Evolutionary conservation across 2,329 filamentous ascomycete species (phyloP), one percentile per base, ranked within the genome.

Genomic region (Exophiala viscosa): DNA sequence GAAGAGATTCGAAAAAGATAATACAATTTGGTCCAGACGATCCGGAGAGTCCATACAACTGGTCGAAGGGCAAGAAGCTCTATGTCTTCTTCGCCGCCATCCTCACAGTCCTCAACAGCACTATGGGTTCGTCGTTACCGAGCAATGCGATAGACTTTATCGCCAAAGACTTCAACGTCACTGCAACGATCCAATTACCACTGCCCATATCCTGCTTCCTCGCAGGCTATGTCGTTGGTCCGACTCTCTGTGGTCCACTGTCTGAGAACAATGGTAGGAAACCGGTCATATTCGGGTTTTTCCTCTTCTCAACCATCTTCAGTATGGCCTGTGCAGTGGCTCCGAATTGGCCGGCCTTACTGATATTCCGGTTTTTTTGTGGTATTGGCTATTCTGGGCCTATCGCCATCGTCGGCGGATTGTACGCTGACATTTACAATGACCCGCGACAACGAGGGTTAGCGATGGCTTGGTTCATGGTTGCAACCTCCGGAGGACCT

Each of bases 201-300:
- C 60, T 73, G 5, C 69, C 69, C 0, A 71, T 72, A 39, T 73
- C 71, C 2, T 60, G 71, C 14, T 73, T 71, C 50, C 61, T 73
- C 1, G 62, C 72, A 8, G 71, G 71, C 10, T 73, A 72, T 48
- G 67, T 70, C 38, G 45, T 75, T 8, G 73, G 72, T 0, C 73
- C 73, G 1, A 52, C 73, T 1, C 50, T 73, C 1, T 73, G 70
- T 35, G 72, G 70, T 3, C 73, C 73, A 0, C 55, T 75, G 2
- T 73, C 70, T n/a, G 73, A 76, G 45, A 65, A 68, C 2, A 62
- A 69, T 36, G 73, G 73, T 1, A 65, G 73, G 1, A 67, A 62
- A 44, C 62, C 66, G 1, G 68, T 75, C 5, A 62, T 83, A 54
- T 67, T 83, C 0, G 68, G 64, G 8, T 77, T 79, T 0, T 82